These are phyloP conservation scores for Conringia planisiliqua DNA, from an alignment of 345 rosid species.

Conservation along the genomic window DNA sequence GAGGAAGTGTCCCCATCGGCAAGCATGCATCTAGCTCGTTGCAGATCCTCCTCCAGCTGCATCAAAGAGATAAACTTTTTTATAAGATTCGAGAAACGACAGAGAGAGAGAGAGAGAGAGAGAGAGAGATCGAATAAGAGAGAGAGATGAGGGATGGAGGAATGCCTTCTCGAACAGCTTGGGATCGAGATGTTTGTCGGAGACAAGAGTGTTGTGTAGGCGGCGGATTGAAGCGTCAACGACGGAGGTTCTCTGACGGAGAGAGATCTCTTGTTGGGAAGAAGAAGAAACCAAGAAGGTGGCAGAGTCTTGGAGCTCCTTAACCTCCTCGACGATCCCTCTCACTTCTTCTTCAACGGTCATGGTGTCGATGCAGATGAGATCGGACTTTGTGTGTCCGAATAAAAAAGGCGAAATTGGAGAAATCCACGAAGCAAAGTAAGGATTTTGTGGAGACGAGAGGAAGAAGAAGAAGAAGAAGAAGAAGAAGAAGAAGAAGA, in stretches of 20 bases:
- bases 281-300: constrained; percentile 49
- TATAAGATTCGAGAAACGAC: neutral
- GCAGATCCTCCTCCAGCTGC: constrained; percentile 84
- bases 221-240: constrained; percentile 76
- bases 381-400: constrained; percentile 15
- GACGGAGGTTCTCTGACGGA: constrained; percentile 60
- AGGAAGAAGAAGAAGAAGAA: too few relatives aligned
- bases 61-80: neutral
- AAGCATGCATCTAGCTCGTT: constrained; percentile 61
- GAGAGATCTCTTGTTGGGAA: constrained; percentile 66
- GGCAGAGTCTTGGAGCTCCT: constrained; percentile 76
- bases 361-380: constrained; percentile 18
- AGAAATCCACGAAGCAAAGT: neutral
- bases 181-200: constrained; percentile 47
- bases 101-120: neutral
- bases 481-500: neutral
- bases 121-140: neutral
- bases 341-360: constrained; percentile 70
- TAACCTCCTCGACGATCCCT: constrained; percentile 64
- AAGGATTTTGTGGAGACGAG: constrained; percentile 1
- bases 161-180: constrained; percentile 63
- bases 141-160: neutral
- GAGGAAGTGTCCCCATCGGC: constrained; percentile 82
- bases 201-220: constrained; percentile 45
- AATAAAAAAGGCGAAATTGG: neutral